Evolutionary conservation across 768 basidiomycete genomes (phyloP).

Genomic region (Holtermannia corniformis): DNA sequence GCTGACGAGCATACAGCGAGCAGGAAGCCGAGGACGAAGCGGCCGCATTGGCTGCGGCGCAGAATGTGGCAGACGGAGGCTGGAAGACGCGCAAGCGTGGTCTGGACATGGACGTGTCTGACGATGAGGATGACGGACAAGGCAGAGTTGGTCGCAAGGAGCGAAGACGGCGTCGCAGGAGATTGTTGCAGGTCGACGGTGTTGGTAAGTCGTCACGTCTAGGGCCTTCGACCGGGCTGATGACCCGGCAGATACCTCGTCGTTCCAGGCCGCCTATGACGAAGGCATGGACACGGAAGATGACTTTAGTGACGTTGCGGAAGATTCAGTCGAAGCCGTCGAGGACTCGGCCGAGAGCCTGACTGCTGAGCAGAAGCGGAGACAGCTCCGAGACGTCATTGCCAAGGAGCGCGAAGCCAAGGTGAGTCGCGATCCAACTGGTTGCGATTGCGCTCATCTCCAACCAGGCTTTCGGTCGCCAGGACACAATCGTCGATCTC

Average conservation of each 20-base stretch:
- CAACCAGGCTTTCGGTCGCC: too few species aligned
- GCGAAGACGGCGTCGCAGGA: not conserved
- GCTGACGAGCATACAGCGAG: conserved; percentile 4
- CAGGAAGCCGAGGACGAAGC: conserved; percentile 16
- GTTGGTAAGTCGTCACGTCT: not conserved
- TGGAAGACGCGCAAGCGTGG: not conserved
- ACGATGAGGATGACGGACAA: not conserved
- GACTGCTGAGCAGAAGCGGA: not conserved
- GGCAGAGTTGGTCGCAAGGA: not conserved
- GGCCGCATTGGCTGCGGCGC: not conserved
- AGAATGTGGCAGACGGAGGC: not conserved
- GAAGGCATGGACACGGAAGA: conserved; percentile 17
- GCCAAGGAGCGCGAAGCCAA: not conserved
- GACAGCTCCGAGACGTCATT: not conserved
- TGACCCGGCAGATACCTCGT: not conserved
- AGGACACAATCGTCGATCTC: too few species aligned
- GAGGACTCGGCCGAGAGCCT: not conserved
- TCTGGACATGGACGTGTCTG: not conserved
- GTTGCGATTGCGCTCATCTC: too few species aligned
- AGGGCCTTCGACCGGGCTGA: not conserved
- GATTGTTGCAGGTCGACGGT: not conserved
- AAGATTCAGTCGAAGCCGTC: not conserved
- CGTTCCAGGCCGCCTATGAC: conserved; percentile 13
- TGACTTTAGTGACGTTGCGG: conserved; percentile 8
- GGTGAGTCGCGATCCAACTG: too few species aligned